These are phyloP conservation scores for Hypoxylon sp. DNA, from an alignment of 2,329 filamentous ascomycete species.

Conservation along the genomic window DNA sequence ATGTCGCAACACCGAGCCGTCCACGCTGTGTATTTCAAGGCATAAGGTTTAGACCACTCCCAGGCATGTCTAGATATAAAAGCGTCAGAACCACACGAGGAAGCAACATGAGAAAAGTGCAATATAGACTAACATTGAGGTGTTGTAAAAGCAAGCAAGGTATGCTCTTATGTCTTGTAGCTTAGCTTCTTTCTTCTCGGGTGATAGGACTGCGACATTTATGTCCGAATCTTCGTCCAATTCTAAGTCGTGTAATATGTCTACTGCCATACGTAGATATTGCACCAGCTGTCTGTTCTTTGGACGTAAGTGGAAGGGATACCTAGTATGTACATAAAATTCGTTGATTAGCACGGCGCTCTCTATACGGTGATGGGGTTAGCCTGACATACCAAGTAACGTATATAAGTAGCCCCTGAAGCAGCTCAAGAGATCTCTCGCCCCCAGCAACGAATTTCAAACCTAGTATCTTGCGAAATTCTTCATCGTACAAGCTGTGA, in stretches of 20 bases:
- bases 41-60: conserved; percentile 50
- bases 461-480: conserved; percentile 65
- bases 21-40: conserved; percentile 53
- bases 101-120: neutral
- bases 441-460: conserved; percentile 65
- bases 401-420: conserved; percentile 66
- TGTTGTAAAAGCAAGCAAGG: conserved; percentile 54
- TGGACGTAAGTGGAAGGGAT: conserved; percentile 63
- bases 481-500: conserved; percentile 63
- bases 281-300: conserved; percentile 59
- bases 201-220: conserved; percentile 27
- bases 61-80: conserved; percentile 50
- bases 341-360: too few species aligned
- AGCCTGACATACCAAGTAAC: conserved; percentile 58
- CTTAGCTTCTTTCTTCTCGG: conserved; percentile 41
- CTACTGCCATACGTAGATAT: conserved; percentile 61
- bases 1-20: conserved; percentile 55
- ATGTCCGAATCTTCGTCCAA: conserved; percentile 53
- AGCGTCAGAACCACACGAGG: conserved; percentile 17
- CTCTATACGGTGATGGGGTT: too few species aligned
- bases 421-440: conserved; percentile 64
- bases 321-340: too few species aligned
- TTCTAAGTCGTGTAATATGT: conserved; percentile 60
- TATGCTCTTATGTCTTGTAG: conserved; percentile 58
- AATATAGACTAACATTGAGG: conserved; percentile 51